Evolutionary conservation across 495 filamentous ascomycete genomes (phyloP).

Genomic region (Neurospora sp.): DNA sequence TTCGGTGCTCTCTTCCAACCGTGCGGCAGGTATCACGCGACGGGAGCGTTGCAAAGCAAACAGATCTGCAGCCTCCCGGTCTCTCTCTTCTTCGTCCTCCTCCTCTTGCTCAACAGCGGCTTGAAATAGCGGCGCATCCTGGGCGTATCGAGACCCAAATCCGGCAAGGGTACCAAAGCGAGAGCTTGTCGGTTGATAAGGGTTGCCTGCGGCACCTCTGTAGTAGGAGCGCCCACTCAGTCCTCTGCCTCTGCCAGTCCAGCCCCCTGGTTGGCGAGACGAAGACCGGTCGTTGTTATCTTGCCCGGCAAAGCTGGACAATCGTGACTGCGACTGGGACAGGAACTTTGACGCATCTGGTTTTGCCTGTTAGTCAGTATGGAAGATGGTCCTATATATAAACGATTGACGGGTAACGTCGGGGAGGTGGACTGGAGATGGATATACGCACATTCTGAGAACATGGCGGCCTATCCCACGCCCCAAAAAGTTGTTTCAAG

Average conservation of each 20-base stretch:
- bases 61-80: slow-evolving; percentile 85
- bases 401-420: slow-evolving; percentile 6
- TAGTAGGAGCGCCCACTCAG: slow-evolving; percentile 24
- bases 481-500: slow-evolving; percentile 3
- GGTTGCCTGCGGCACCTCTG: slow-evolving; percentile 45
- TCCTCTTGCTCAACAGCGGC: slow-evolving; percentile 72
- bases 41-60: slow-evolving; percentile 85
- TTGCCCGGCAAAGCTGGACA: slow-evolving; percentile 52
- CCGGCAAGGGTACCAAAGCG: slow-evolving; percentile 63
- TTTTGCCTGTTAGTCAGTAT: slow-evolving; percentile 3
- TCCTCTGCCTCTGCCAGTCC: slow-evolving; percentile 26
- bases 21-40: slow-evolving; percentile 71
- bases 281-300: slow-evolving; percentile 40
- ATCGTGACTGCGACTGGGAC: slow-evolving; percentile 88
- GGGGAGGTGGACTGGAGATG: neutral
- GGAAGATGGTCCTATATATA: neutral
- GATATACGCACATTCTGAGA: slow-evolving; percentile 82
- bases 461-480: slow-evolving; percentile 49
- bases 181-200: slow-evolving; percentile 58
- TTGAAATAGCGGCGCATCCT: slow-evolving; percentile 86
- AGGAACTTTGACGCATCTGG: slow-evolving; percentile 95
- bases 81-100: slow-evolving; percentile 61
- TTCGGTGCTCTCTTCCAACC: slow-evolving; percentile 71
- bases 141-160: slow-evolving; percentile 63
- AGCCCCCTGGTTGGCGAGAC: slow-evolving; percentile 21